phyloP scores from a whole-genome alignment of 441 rosid genomes.

The Brassica hybrid region DNA sequence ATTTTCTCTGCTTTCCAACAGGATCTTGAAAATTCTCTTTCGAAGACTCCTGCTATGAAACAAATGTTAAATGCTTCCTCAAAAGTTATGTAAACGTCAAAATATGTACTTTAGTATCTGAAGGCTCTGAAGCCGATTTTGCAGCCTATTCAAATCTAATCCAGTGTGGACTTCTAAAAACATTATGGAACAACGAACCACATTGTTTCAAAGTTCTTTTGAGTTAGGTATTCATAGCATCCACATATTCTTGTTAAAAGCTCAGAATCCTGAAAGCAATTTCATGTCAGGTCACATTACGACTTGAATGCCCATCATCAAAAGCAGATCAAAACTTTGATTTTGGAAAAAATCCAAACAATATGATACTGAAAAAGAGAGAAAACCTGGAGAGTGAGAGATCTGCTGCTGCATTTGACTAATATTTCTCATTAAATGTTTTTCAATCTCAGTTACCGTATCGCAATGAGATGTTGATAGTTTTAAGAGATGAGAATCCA shows the following conservation, averaged over 20 bases:
- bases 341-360: background rate
- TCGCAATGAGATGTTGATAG: conserved; percentile 55
- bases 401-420: conserved; percentile 65
- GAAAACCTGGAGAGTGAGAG: conserved; percentile 71
- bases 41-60: too few relatives aligned
- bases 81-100: too few relatives aligned
- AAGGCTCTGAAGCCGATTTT: too few relatives aligned
- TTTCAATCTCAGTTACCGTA: conserved; percentile 65
- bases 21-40: too few relatives aligned
- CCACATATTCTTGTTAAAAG: conserved; percentile 70
- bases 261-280: conserved; percentile 62
- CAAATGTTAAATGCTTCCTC: too few relatives aligned
- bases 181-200: conserved; percentile 74
- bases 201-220: conserved; percentile 77
- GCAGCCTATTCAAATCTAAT: too few relatives aligned
- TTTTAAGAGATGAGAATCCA: too few relatives aligned
- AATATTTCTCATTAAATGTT: conserved; percentile 68
- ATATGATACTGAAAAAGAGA: background rate
- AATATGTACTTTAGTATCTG: too few relatives aligned
- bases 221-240: conserved; percentile 63
- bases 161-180: too few relatives aligned
- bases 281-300: background rate
- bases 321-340: conserved; percentile 14
- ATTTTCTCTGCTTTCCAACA: too few relatives aligned
- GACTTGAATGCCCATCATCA: background rate